Evolutionary conservation across 2,329 filamentous ascomycete genomes (phyloP), one percentile per base, ranked within the genome.

Genomic region (Cytospora schulzeri): DNA sequence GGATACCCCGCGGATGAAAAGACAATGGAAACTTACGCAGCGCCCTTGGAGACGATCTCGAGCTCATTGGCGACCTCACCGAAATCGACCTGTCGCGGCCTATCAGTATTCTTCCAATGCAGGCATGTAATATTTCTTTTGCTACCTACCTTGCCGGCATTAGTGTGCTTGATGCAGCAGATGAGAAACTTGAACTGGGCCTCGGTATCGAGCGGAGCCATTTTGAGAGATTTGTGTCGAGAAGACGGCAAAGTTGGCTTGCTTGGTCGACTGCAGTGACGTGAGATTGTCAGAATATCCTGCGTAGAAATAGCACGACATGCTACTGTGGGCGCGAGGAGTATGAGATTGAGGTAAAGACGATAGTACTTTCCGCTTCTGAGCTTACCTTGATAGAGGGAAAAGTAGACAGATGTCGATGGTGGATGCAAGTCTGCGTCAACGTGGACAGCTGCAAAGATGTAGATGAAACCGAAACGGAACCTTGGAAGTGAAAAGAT

Each of bases 101-200:
- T 51, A 7, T 66, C 33, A 73, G 68, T 22, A 28, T 51, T 31
- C 53, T 14, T 24, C 9, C 8, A 48, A 24, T 48, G 4, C 11
- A 48, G 57, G 26, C 24, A 38, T 33, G 17, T 6, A 24, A 29
- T 24, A 24, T 1, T 12, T 6, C 12, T 14, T 38, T 1, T 26
- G 35, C 26, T 29, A 24, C 78, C 71, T 75, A 89, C 88, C 74
- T 85, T 86, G 66, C 88, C 88, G 67, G 81, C 81, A 70, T 76
- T 80, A 12, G 85, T 83, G 74, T 87, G 76, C 60, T 83, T 81
- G 73, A 91, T 88, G 75, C 89, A 91, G 60, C 80, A 79, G 57
- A 91, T 81, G 28, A 91, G 79, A 73, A 91, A 90, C 67, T 82
- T 83, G 75, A 91, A 81, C 69, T 90, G 87, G 0, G 76, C 76